Base-by-base conservation (phyloP, 257 asterid genomes). In the Ophiorrhiza pumila region DNA sequence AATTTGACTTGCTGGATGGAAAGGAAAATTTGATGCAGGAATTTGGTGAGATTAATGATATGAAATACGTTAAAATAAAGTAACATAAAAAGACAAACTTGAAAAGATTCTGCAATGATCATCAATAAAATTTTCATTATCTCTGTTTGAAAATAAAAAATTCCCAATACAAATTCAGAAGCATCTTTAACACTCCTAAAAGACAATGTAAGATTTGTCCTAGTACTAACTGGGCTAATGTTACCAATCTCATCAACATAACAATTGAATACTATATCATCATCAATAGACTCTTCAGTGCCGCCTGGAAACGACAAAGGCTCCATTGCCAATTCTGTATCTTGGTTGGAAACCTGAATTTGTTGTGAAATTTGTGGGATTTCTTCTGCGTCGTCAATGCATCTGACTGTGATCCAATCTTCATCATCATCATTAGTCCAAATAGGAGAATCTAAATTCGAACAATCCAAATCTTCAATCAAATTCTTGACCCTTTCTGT, bases 381-480 rank as follows among this genome's bases (percentile, higher is more conserved):
- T 71, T 79, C 96, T 67, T 83, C 87, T n/a, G 42, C 25, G 29
- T 81, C 25, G 29, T 81, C 82, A 58, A 42, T 60, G 43, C 66
- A 71, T 77, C 98, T 87, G 18, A 90, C 86, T 2, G 87, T 86
- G 34, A 88, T 35, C 98, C 98, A 93, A 56, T 80, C 87, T 31
- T 78, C 92, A 27, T 83, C 96, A 7, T 78, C 92, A 27, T 83
- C 96, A 7, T 82, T 91, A 8, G 62, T 42, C 85, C 90, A 89
- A 67, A 34, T 65, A 45, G 83, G 79, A 53, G 66, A 68, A 56
- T 69, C 56, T 52, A 55, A 49, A 29, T 57, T 32, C 57, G 65
- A 41, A 49, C 76, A 74, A 46, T 57, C 46, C 7, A 6, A 71
- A 39, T 72, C 74, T 39, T 85, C 80, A 25, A 77, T 47, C 86